Evolutionary conservation across 1,284 basidiomycete genomes (phyloP), one percentile per base, ranked within the genome.

Genomic region (Mycena sp.): DNA sequence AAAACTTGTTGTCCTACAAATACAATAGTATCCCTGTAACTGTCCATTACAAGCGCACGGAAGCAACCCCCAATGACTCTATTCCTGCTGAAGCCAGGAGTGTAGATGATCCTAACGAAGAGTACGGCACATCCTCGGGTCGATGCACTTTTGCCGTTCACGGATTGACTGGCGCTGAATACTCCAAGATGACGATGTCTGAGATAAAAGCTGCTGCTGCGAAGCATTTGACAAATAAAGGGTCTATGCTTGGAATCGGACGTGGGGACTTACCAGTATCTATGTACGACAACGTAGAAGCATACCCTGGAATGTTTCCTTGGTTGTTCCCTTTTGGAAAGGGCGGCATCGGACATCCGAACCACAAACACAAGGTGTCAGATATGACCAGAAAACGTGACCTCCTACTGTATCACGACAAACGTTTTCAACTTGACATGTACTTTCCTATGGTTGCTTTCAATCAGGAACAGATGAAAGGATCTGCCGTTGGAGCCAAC

Each of bases 291-390:
- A 80, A 81, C 67, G 74, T 77, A 0, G 61, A 73, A 18, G 64
- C 79, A 30, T 79, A 77, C 69, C 79, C 79, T 10, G 62, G 71
- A 5, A 77, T 79, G 75, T 81, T 80, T 71, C 79, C 79, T 0
- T 80, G 78, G 77, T 37, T 77, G 16, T 77, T 77, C 41, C 76
- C 74, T 14, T 80, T 68, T 73, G 80, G 76, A 0, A 55, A 75
- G 34, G 74, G 67, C 3, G 70, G 74, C 0, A 72, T 73, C 41
- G 72, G 74, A 1, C 67, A 71, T 38, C 54, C 54, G 3, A 34
- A 8, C 18, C 54, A 55, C 50, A n/a, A 11, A n/a, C 5, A 22
- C 6, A 52, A 22, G 8, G 22, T 52, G 20, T 52, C 50, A 8
- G 50, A 52, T 14, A n/a, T 52, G 20, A 22, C 50, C 11, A 5